phyloP scores from a whole-genome alignment of 169 alveolate genomes.

The Plasmodium sp. region DNA sequence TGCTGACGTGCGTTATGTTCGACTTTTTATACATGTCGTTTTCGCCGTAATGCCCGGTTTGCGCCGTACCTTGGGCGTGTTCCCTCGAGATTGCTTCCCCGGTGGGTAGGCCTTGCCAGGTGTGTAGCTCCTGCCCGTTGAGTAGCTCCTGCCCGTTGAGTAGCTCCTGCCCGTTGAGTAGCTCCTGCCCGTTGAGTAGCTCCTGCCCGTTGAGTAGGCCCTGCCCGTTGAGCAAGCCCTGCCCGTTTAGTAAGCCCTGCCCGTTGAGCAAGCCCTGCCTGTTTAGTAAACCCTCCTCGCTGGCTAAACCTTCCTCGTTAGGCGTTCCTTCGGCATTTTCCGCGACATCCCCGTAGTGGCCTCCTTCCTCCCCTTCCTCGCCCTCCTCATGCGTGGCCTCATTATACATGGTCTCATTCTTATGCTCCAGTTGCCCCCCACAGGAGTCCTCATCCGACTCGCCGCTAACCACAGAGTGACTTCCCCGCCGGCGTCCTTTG shows the following conservation, averaged over 20 bases:
- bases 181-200: neutral
- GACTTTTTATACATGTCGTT: neutral
- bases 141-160: neutral
- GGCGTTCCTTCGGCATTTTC: neutral
- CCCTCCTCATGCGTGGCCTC: conserved; percentile 42
- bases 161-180: neutral
- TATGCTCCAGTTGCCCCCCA: neutral
- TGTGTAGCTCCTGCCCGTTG: neutral
- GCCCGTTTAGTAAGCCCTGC: neutral
- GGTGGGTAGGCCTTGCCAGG: neutral
- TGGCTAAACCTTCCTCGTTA: neutral
- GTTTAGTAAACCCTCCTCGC: neutral
- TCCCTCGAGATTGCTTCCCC: neutral
- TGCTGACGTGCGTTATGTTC: conserved; percentile 25
- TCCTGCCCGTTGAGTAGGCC: neutral
- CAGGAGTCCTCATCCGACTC: conserved; percentile 8
- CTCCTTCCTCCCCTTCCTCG: neutral
- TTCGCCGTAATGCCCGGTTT: conserved; percentile 29
- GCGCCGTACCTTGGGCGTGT: neutral
- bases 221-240: neutral
- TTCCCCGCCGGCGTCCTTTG: neutral
- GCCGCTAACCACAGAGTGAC: neutral
- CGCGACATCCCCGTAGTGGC: neutral
- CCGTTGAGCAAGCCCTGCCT: neutral
- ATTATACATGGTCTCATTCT: conserved; percentile 44